A percentile compares a stretch with the other conserved stretches of the same genome.
Evolutionary conservation across 176 grass and related monocot genomes (phyloP).

Genomic region (Carex pumila): DNA sequence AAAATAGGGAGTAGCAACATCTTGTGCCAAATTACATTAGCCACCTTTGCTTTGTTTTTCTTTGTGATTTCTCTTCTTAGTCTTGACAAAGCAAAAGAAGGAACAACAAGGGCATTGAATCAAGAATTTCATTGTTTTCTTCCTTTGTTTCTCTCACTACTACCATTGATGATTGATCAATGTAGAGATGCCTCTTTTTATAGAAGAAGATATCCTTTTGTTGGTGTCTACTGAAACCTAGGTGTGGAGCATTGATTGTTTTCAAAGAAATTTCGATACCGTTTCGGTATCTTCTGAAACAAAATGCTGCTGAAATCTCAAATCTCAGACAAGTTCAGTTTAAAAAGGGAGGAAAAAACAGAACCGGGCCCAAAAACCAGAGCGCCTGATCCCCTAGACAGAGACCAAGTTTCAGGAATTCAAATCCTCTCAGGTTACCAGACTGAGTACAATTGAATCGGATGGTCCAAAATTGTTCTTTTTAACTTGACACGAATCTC

Average conservation of each 20-base stretch:
- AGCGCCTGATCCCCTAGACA: background rate
- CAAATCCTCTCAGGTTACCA: too few species aligned
- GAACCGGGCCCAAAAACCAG: background rate
- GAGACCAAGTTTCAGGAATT: too few species aligned
- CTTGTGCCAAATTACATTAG: background rate
- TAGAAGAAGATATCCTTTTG: background rate
- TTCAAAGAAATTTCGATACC: background rate
- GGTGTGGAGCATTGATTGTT: background rate
- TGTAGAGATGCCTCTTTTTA: background rate
- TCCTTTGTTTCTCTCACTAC: background rate
- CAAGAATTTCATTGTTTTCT: constrained; percentile 26
- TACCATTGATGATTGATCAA: background rate
- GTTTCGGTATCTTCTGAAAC: background rate
- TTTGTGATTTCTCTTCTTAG: constrained; percentile 20
- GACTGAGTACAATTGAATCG: too few species aligned
- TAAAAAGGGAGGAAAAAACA: background rate
- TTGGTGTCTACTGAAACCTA: background rate
- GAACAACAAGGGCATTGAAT: constrained; percentile 30
- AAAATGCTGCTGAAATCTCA: background rate
- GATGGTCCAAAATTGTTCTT: too few species aligned
- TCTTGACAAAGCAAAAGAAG: constrained; percentile 28
- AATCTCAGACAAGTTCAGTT: background rate
- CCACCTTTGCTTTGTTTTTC: constrained; percentile 16
- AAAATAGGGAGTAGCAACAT: background rate
- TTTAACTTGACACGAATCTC: too few species aligned